Percentiles rank a stretch among this genome's conserved stretches.
phyloP scores from a whole-genome alignment of 345 rosid genomes.

The Murraya paniculata region DNA sequence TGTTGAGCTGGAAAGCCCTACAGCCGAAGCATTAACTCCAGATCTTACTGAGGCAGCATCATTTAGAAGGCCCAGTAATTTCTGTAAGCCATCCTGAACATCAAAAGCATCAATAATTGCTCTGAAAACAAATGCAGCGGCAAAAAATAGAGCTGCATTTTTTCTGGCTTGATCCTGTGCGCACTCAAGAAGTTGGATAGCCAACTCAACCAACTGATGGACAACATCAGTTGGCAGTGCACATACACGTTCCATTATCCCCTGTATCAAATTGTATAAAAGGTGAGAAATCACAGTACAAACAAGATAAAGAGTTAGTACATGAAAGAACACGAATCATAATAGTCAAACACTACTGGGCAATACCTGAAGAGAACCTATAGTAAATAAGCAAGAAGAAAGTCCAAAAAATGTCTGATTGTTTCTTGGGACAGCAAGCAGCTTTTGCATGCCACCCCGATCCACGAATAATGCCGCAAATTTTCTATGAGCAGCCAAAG shows the following conservation, averaged over 20 bases:
- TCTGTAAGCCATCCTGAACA: slow-evolving; percentile 80
- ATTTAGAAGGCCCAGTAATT: slow-evolving; percentile 67
- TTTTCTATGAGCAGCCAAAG: slow-evolving; percentile 96
- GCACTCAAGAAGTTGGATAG: slow-evolving; percentile 81
- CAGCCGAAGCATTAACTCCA: slow-evolving; percentile 64
- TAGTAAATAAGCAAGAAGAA: slow-evolving; percentile 86
- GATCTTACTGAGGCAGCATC: slow-evolving; percentile 92
- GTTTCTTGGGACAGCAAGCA: slow-evolving; percentile 82
- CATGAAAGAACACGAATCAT: background rate
- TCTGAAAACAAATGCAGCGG: slow-evolving; percentile 93
- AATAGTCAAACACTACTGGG: background rate
- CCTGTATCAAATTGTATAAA: slow-evolving; percentile 45
- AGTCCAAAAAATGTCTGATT: slow-evolving; percentile 76
- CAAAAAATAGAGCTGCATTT: slow-evolving; percentile 90
- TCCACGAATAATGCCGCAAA: slow-evolving; percentile 98
- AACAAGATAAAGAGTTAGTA: background rate
- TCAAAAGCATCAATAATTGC: slow-evolving; percentile 98
- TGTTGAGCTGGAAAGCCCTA: slow-evolving; percentile 45
- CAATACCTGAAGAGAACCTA: slow-evolving; percentile 92
- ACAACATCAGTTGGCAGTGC: slow-evolving; percentile 86
- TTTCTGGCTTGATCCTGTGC: slow-evolving; percentile 89
- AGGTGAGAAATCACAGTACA: slow-evolving; percentile 11
- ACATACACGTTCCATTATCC: slow-evolving; percentile 97
- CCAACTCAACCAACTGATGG: slow-evolving; percentile 80
- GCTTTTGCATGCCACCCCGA: slow-evolving; percentile 89